Evolutionary conservation across 148 eudicot species (phyloP).

Genomic region (Rheum nobile): DNA sequence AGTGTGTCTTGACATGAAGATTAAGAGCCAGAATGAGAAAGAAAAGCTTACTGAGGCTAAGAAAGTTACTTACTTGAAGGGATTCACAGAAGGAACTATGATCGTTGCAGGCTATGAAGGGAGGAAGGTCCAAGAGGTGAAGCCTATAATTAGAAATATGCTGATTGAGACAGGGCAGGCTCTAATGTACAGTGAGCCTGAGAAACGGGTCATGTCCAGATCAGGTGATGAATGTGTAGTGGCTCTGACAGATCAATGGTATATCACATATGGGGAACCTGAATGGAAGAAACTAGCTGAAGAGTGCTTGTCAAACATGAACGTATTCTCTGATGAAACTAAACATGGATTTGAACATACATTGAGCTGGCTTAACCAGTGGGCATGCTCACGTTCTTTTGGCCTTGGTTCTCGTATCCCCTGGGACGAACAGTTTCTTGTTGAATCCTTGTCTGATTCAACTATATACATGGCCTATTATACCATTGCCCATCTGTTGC

Average conservation of each 20-base stretch:
- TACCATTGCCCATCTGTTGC: constrained; percentile 72
- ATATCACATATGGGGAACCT: constrained; percentile 72
- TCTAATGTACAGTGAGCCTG: constrained; percentile 85
- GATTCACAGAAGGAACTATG: constrained; percentile 87
- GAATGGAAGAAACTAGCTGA: constrained; percentile 61
- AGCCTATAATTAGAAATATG: constrained; percentile 51
- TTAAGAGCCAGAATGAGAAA: constrained; percentile 85
- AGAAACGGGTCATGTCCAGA: constrained; percentile 85
- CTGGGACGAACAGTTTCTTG: constrained; percentile 84
- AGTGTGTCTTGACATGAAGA: constrained; percentile 72
- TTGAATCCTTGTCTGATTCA: constrained; percentile 88
- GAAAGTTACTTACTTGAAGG: constrained; percentile 66
- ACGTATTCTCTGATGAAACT: constrained; percentile 65
- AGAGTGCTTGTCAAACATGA: constrained; percentile 73
- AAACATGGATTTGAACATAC: constrained; percentile 95
- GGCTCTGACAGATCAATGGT: constrained; percentile 95
- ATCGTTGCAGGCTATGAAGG: constrained; percentile 59
- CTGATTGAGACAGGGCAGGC: constrained; percentile 62
- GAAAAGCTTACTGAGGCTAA: constrained; percentile 88
- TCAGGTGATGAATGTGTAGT: constrained; percentile 97
- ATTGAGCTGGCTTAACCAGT: constrained; percentile 79
- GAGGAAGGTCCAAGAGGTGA: constrained; percentile 75
- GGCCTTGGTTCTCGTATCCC: constrained; percentile 95
- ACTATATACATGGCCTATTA: constrained; percentile 96
- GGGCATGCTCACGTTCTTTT: constrained; percentile 91